Evolutionary conservation across 257 asterid species (phyloP).

Genomic region (Vinca minor): DNA sequence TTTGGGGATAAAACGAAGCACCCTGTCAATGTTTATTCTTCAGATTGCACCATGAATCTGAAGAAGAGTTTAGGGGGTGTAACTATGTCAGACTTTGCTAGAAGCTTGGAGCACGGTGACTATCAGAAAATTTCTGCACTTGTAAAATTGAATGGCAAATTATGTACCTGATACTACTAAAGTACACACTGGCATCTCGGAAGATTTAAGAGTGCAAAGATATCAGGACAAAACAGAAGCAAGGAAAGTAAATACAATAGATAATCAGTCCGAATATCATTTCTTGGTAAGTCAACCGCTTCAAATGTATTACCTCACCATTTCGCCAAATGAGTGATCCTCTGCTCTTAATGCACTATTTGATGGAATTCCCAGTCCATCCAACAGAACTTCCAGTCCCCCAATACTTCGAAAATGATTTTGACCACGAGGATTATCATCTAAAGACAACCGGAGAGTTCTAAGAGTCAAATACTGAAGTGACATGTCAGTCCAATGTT

Average conservation of each 20-base stretch:
- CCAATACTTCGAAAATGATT: constrained; percentile 99
- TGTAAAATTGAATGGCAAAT: not conserved
- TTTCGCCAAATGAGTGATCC: constrained; percentile 34
- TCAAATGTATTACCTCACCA: constrained; percentile 37
- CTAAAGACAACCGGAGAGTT: constrained; percentile 79
- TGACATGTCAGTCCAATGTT: constrained; percentile 65
- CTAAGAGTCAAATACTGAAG: constrained; percentile 73
- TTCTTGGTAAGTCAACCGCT: not conserved
- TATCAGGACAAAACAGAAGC: not conserved
- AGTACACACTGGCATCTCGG: not conserved
- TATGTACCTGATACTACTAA: not conserved
- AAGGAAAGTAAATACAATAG: not conserved
- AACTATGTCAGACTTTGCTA: not conserved
- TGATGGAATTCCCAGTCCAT: constrained; percentile 80
- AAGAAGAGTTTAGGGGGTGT: not conserved
- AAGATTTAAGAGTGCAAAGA: constrained; percentile 12
- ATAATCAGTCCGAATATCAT: not conserved
- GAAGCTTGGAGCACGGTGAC: not conserved
- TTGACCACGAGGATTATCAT: constrained; percentile 90
- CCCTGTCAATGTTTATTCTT: not conserved
- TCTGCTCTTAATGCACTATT: constrained; percentile 40
- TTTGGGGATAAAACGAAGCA: not conserved
- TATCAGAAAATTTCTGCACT: not conserved
- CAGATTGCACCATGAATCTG: constrained; percentile 3
- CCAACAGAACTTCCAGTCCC: constrained; percentile 93